A percentile compares a stretch with the other conserved stretches of the same genome.
These are phyloP conservation scores for Diaporthe vexans DNA, from an alignment of 2,329 filamentous ascomycete genomes.

Conservation along the genomic window DNA sequence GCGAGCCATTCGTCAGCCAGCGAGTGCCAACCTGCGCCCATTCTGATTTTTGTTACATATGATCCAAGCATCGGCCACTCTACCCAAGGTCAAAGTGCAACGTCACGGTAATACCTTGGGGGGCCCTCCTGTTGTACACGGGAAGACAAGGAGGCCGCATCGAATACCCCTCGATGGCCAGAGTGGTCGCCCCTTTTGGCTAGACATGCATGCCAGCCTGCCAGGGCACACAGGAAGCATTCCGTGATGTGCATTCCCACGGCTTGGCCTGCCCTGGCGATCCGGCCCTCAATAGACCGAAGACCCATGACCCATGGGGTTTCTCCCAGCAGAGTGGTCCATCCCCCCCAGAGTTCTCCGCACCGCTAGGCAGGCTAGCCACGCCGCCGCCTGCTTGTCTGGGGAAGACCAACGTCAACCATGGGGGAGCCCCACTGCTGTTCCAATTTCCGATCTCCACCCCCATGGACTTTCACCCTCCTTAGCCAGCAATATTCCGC, in stretches of 20 bases:
- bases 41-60: neutral
- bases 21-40: neutral
- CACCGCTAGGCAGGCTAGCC: constrained; percentile 14
- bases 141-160: neutral
- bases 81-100: neutral
- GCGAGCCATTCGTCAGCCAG: neutral
- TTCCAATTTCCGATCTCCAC: constrained; percentile 28
- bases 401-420: constrained; percentile 14
- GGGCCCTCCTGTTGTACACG: neutral
- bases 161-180: neutral
- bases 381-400: constrained; percentile 22
- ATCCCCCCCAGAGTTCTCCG: constrained; percentile 30
- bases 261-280: constrained; percentile 25
- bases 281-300: constrained; percentile 33
- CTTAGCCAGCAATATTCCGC: constrained; percentile 30
- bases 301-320: constrained; percentile 19
- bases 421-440: constrained; percentile 22
- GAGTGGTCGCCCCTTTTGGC: neutral
- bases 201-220: constrained; percentile 4
- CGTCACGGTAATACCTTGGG: neutral
- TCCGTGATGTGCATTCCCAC: constrained; percentile 12
- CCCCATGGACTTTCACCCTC: constrained; percentile 12
- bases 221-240: neutral
- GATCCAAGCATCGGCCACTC: neutral
- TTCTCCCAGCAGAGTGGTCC: constrained; percentile 21